A percentile compares a stretch with the other conserved stretches of the same genome.
Conservation (phyloP, 139 green algal genomes). For the Asterochloris erici region DNA sequence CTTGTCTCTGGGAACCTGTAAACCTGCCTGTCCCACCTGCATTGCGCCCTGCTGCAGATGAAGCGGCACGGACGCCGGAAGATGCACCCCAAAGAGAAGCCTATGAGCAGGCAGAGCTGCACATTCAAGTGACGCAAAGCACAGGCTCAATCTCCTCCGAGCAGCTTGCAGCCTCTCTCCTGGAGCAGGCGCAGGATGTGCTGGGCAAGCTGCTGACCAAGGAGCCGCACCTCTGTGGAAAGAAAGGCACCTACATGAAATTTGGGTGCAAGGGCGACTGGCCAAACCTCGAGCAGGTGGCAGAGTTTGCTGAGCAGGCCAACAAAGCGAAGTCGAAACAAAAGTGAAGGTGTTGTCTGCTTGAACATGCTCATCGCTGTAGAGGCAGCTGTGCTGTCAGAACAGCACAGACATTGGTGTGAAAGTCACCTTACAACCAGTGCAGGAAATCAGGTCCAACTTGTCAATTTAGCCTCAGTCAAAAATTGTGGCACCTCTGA, state of each 20-base stretch:
- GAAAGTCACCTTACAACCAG: too few species aligned
- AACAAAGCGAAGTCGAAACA: background rate
- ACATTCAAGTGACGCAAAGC: background rate
- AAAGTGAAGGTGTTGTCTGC: too few species aligned
- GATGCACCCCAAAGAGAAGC: conserved; percentile 10
- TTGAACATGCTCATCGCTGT: too few species aligned
- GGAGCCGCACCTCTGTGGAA: conserved; percentile 9
- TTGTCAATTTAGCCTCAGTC: too few species aligned
- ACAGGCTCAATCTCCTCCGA: background rate
- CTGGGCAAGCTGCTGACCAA: conserved; percentile 1
- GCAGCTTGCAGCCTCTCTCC: background rate
- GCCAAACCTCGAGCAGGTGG: conserved; percentile 9
- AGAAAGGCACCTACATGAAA: conserved; percentile 15
- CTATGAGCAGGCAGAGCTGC: conserved; percentile 13
- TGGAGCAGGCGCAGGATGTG: conserved; percentile 3
- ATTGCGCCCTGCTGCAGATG: conserved; percentile 4
- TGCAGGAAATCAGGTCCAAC: too few species aligned
- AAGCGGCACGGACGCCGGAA: background rate
- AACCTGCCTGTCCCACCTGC: too few species aligned
- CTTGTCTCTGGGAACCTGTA: too few species aligned
- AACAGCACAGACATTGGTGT: too few species aligned
- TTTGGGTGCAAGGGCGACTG: conserved; percentile 15
- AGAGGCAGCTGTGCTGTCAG: too few species aligned
- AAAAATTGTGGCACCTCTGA: too few species aligned
- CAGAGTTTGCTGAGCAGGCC: background rate